Percentiles rank a stretch among this genome's conserved stretches.
phyloP scores from a whole-genome alignment of 208 protist genomes.

The Hexamita inflata region DNA sequence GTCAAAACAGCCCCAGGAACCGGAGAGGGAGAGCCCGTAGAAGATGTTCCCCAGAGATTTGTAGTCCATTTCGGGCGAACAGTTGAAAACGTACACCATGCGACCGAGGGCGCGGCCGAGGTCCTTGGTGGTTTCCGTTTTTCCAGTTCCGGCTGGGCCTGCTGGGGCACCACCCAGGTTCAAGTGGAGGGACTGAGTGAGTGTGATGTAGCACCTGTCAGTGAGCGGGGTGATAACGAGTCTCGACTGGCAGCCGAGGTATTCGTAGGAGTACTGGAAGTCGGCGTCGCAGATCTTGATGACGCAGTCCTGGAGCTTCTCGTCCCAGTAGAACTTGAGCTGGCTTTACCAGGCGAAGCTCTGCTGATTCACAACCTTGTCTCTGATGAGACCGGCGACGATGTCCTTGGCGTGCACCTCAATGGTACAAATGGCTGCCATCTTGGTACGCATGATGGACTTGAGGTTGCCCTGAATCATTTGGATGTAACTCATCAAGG shows the following conservation, averaged over 20 bases:
- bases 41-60: conserved; percentile 87
- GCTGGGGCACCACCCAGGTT: conserved; percentile 79
- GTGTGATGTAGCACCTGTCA: conserved; percentile 89
- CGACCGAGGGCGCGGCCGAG: conserved; percentile 82
- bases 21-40: conserved; percentile 75
- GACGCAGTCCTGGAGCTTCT: conserved; percentile 63
- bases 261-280: conserved; percentile 92
- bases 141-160: conserved; percentile 79
- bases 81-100: conserved; percentile 94
- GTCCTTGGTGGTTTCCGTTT: conserved; percentile 96
- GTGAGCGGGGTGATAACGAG: conserved; percentile 95
- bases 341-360: conserved; percentile 86
- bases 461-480: conserved; percentile 65
- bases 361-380: conserved; percentile 56
- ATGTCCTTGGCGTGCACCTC: conserved; percentile 74
- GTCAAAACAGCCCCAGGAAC: conserved; percentile 85
- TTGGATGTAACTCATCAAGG: conserved; percentile 73
- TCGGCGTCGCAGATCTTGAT: conserved; percentile 81
- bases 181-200: conserved; percentile 85
- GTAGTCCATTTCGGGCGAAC: conserved; percentile 74
- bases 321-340: conserved; percentile 82
- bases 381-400: conserved; percentile 49
- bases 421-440: conserved; percentile 90
- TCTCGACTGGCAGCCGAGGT: conserved; percentile 80
- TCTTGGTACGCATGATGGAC: conserved; percentile 66